Conservation (phyloP, 768 basidiomycete species). For the Russula vinacea region DNA sequence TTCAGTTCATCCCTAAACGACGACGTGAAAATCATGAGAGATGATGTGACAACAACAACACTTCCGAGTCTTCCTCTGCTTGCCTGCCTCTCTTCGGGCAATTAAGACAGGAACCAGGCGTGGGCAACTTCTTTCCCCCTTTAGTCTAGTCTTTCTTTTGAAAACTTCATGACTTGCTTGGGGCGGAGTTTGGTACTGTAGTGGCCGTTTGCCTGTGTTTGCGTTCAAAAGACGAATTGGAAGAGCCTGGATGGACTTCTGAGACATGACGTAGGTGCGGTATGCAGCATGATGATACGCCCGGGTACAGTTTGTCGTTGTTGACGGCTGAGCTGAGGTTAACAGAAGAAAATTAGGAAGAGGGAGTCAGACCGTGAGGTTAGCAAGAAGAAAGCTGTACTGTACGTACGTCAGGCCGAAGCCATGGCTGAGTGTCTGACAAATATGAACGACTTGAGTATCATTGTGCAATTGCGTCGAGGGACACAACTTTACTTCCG, state of each 20-base stretch:
- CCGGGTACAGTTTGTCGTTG: neutral
- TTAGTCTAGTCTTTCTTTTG: neutral
- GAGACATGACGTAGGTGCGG: neutral
- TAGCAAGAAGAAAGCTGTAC: neutral
- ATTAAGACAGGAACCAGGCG: neutral
- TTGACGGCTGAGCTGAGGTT: no score
- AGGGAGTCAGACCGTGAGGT: neutral
- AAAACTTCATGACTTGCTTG: neutral
- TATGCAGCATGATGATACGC: neutral
- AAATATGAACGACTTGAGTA: neutral
- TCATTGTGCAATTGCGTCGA: conserved; percentile 11
- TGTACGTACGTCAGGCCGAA: neutral
- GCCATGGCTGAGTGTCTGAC: neutral
- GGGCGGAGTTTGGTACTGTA: neutral
- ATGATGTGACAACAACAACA: no score
- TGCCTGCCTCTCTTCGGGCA: neutral
- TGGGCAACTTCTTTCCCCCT: neutral
- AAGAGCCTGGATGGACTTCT: neutral
- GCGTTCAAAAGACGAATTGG: neutral
- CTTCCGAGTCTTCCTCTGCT: no score
- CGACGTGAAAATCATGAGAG: no score
- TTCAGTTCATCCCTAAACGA: no score
- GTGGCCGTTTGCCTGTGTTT: neutral
- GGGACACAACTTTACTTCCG: neutral
- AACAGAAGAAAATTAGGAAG: neutral